Conservation (phyloP, 192 early-diverging fungal genomes). For the Backusella sp. region DNA sequence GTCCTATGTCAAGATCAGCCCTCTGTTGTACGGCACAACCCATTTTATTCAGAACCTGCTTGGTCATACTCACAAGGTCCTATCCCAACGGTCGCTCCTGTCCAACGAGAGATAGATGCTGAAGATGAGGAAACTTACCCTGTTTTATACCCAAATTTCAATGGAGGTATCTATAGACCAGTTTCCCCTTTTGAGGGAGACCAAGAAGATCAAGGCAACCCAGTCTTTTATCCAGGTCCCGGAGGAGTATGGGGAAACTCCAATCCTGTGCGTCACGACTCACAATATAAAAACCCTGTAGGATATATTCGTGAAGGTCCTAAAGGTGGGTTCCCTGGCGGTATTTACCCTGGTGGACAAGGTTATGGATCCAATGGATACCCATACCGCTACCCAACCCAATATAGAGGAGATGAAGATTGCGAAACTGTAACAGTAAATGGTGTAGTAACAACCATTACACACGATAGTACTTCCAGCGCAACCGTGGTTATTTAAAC, state of each 20-base stretch:
- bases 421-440: background rate
- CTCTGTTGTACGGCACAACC: background rate
- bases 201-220: background rate
- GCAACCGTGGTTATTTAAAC: background rate
- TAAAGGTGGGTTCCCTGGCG: background rate
- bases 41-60: background rate
- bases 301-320: background rate
- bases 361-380: background rate
- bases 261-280: background rate
- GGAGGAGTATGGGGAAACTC: background rate
- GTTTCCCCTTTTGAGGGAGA: background rate
- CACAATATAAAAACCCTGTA: background rate
- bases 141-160: background rate
- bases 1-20: background rate
- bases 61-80: background rate
- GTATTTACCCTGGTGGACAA: background rate
- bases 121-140: background rate
- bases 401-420: background rate
- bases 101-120: background rate
- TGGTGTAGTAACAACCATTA: background rate
- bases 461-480: background rate
- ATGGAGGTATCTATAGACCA: background rate
- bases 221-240: background rate
- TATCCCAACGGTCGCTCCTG: background rate
- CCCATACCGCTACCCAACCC: background rate